These are phyloP conservation scores for Alternaria angustiovoidea DNA, from an alignment of 2,329 filamentous ascomycete genomes.

Conservation along the genomic window DNA sequence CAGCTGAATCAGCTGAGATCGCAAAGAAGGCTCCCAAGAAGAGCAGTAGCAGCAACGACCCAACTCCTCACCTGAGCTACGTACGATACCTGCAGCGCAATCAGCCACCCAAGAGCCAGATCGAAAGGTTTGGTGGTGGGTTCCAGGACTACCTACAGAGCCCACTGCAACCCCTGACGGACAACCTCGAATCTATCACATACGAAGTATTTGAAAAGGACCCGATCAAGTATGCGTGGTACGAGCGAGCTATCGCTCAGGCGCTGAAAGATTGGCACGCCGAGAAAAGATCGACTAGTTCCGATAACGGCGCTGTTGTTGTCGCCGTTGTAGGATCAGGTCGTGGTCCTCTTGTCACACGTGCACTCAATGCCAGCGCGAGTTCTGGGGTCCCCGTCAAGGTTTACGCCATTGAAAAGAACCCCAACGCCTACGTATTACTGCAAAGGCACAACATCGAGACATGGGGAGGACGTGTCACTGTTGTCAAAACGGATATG, in stretches of 20 bases:
- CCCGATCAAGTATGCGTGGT: slow-evolving; percentile 96
- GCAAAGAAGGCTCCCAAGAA: slow-evolving; percentile 50
- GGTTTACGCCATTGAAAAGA: slow-evolving; percentile 96
- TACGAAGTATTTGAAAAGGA: slow-evolving; percentile 99
- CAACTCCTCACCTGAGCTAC: slow-evolving; percentile 77
- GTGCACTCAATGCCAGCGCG: slow-evolving; percentile 81
- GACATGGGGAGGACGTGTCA: slow-evolving; percentile 80
- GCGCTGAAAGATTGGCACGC: slow-evolving; percentile 82
- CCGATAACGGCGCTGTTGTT: slow-evolving; percentile 74
- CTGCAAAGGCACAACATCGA: slow-evolving; percentile 84
- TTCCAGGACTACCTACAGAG: slow-evolving; percentile 97
- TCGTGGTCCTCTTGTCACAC: slow-evolving; percentile 87
- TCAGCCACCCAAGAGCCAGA: slow-evolving; percentile 70
- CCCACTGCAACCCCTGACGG: slow-evolving; percentile 90
- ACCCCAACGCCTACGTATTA: slow-evolving; percentile 95
- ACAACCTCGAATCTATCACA: slow-evolving; percentile 95
- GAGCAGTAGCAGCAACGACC: slow-evolving; percentile 59
- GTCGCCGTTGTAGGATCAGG: slow-evolving; percentile 94
- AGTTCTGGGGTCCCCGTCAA: slow-evolving; percentile 79
- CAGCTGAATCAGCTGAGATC: slow-evolving; percentile 68
- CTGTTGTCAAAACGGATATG: slow-evolving; percentile 96
- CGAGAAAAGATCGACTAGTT: slow-evolving; percentile 76
- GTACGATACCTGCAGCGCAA: slow-evolving; percentile 83
- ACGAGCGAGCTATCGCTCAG: slow-evolving; percentile 82
- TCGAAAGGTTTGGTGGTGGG: slow-evolving; percentile 73